Evolutionary conservation across 305 asterid genomes (phyloP), one percentile per base, ranked within the genome.

Genomic region (Ajuga reptans): DNA sequence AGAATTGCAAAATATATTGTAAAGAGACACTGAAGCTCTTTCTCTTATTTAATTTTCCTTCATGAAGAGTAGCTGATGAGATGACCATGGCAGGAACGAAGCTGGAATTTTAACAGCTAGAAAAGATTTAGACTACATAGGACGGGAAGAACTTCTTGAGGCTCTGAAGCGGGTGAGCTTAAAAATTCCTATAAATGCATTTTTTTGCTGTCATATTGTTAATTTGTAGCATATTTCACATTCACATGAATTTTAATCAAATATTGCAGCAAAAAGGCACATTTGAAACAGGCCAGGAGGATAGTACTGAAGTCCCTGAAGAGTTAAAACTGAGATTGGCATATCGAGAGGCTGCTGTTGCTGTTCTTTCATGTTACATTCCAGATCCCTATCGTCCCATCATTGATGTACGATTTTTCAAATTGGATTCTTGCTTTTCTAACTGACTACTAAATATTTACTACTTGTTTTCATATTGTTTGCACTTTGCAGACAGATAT

Each of bases 261-360:
- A 80, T 75, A 50, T 66, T 86, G 87, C 91, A 93, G 99, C 99
- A 93, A 93, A 75, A 85, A 79, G 99, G 99, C 31, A 93, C 99
- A 46, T 93, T 93, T 76, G 99, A 93, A 82, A 91, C 99, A 27
- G 99, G 99, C 71, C 96, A 93, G 85, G 99, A 93, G 75, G 97
- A 93, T 77, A 80, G 84, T 51, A 83, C 87, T 64, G 96, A 87
- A 72, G 96, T 93, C 73, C 99, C 99, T 42, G 95, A 91, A 79
- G 99, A 89, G 82, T 79, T 93, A 62, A 93, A 89, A 77, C 84
- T 91, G 75, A 86, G 99, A 80, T 80, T 91, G 82, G 99, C 99
- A 68, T 91, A 91, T 74, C 73, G 99, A 72, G 99, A 93, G 86
- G 99, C 99, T 57, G 96, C 96, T 71, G 96, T 93, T 73, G 92